Evolutionary conservation across 306 rosid species (phyloP), one percentile per base, ranked within the genome.

Genomic region (Datisca glomerata): DNA sequence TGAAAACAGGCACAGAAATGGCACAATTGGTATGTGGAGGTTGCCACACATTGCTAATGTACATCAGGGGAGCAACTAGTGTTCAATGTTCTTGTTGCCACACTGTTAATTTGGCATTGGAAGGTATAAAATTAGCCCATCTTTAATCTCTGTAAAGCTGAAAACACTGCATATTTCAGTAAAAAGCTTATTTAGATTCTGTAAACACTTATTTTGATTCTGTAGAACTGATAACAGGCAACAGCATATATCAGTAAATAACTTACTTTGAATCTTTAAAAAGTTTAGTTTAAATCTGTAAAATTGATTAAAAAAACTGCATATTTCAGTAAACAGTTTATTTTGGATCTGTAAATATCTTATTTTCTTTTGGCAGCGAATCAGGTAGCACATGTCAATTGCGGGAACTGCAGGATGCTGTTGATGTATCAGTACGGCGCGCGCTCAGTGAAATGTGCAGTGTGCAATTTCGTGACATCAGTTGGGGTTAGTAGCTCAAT

Each of bases 31-130:
- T 89, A 21, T 89, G 98, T 28, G 94, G 85, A 61, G 96, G 94
- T 48, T 84, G 98, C 86, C 98, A 84, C 55, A 91, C 96, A 47
- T 61, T 91, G 36, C 98, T 91, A 43, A 91, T 91, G 98, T 91
- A 84, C 72, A 80, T 91, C 23, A 86, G 94, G 0, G 96, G 98
- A 25, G 98, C 96, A 4, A 84, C 98, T 11, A 91, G 95, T 12
- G 98, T 91, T 1, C 93, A 91, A 65, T 91, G 98, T 55, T 91
- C 98, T 48, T 91, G 98, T 69, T 91, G 98, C 55, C 94, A 91
- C 78, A 91, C 95, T 0, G 96, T 84, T 45, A 84, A 91, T 71
- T 80, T 91, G 52, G 98, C 98, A 20, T 32, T 91, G 56, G 98
- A 91, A 84, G 98, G 98, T 89, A 72, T 47, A 31, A 10, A 59